A percentile compares a stretch with the other conserved stretches of the same genome.
Evolutionary conservation across 1,284 basidiomycete genomes (phyloP).

Genomic region (Rhodotorula sp.): DNA sequence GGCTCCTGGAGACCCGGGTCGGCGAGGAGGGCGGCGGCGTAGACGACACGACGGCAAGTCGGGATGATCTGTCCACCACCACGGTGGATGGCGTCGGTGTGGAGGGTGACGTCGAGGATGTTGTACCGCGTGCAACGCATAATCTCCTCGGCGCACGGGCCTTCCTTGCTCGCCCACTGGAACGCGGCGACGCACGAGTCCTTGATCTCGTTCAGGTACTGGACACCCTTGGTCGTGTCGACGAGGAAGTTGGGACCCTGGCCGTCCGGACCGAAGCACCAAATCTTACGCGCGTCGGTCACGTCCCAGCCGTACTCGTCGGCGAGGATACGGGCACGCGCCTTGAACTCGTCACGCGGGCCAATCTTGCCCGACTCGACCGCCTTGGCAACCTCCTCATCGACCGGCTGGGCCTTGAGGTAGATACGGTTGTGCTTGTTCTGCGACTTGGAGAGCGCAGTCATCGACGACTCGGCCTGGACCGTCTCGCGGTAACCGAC

Average conservation of each 20-base stretch:
- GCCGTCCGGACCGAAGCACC: constrained; percentile 99
- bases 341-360: constrained; percentile 96
- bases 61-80: constrained; percentile 99
- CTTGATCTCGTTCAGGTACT: constrained; percentile 82
- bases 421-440: constrained; percentile 99
- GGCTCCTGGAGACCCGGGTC: constrained; percentile 93
- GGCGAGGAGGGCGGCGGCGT: constrained; percentile 92
- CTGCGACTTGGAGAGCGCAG: constrained; percentile 98
- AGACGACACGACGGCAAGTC: constrained; percentile 91
- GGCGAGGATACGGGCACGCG: constrained; percentile 90
- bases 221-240: constrained; percentile 91
- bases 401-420: constrained; percentile 87
- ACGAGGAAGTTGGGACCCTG: constrained; percentile 96
- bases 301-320: constrained; percentile 99
- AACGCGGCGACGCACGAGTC: constrained; percentile 99
- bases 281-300: constrained; percentile 98
- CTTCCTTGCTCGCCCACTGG: constrained; percentile 98
- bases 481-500: constrained; percentile 99
- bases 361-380: constrained; percentile 86
- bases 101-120: constrained; percentile 93
- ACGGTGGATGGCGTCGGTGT: constrained; percentile 99
- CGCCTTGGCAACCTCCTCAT: constrained; percentile 89
- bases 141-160: constrained; percentile 94
- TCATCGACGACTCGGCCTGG: constrained; percentile 91
- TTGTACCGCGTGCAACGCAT: constrained; percentile 99